Percentiles rank a stretch among this genome's conserved stretches.
Conservation (phyloP, 2,329 filamentous ascomycete species). For the Acephala macrosclerotiorum region DNA sequence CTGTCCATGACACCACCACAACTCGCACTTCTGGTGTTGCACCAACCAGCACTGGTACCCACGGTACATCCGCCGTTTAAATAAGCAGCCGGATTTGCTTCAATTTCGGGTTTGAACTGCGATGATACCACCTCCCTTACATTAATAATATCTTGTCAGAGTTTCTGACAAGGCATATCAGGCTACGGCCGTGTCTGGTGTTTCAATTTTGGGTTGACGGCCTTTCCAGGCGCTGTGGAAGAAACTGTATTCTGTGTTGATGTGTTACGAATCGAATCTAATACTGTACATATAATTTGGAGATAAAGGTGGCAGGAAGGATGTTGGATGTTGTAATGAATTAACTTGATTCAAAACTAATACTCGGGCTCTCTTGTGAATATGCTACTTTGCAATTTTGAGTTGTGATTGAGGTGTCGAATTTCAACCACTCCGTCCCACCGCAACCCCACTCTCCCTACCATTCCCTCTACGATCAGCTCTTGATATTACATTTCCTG, state of each 20-base stretch:
- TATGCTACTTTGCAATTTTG: too few species aligned
- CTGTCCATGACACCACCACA: neutral
- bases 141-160: conserved; percentile 7
- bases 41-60: neutral
- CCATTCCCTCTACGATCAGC: too few species aligned
- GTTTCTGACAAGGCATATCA: neutral
- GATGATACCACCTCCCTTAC: conserved; percentile 4
- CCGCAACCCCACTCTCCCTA: too few species aligned
- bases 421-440: too few species aligned
- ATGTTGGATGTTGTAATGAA: too few species aligned
- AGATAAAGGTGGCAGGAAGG: too few species aligned
- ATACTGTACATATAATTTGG: too few species aligned
- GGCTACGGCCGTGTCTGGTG: neutral
- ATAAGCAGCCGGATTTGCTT: conserved; percentile 6
- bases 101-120: neutral
- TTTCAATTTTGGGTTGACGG: neutral
- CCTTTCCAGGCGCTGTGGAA: neutral
- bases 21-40: neutral
- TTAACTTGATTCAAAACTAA: too few species aligned
- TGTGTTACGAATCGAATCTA: neutral
- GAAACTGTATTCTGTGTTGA: neutral
- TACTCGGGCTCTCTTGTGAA: too few species aligned
- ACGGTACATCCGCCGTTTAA: neutral
- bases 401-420: too few species aligned
- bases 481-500: too few species aligned